Evolutionary conservation across 805 yeast species (phyloP), one percentile per base, ranked within the genome.

Genomic region (Candida namnaoensis): DNA sequence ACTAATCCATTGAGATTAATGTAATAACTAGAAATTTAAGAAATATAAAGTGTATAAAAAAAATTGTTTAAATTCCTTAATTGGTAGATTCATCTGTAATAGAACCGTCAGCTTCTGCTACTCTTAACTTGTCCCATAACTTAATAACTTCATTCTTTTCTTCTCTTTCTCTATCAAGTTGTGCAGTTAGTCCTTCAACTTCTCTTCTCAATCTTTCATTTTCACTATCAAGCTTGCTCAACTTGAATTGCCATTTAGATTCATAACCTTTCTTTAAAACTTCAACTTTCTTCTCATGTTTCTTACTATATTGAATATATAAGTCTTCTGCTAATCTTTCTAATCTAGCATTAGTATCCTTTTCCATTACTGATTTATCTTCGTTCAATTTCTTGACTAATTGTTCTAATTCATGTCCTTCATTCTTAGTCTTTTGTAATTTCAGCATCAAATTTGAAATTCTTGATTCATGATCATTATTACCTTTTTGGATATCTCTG

Each of bases 251-350:
- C 68, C 73, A 76, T 50, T 74, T 77, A 30, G 64, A 61, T 49
- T 78, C 82, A 53, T 74, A 77, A 3, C 76, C 78, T 43, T 72
- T 70, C 54, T 76, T 81, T 52, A 80, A 62, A 30, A 76, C 72
- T 12, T 71, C 69, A 8, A 85, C 82, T 57, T 85, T 85, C 40
- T 75, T 73, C 46, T 80, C 86, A 53, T 86, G 95, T 54, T 86
- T 85, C 39, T 81, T 78, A 3, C 87, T 76, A 53, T 85, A 85
- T 54, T 82, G 88, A 34, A 74, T 68, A 52, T 84, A 84, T 10
- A 85, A 64, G 49, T 80, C 86, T 44, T 78, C 80, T 0, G 90
- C 85, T 38, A 84, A 61, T 46, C 76, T 73, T 46, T 78, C 77
- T 34, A 82, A 60, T 51, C 76, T 72, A 43, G 66, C 67, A 46